These are phyloP conservation scores for Trichophaea hybrida DNA, from an alignment of 2,329 filamentous ascomycete species.

Conservation along the genomic window DNA sequence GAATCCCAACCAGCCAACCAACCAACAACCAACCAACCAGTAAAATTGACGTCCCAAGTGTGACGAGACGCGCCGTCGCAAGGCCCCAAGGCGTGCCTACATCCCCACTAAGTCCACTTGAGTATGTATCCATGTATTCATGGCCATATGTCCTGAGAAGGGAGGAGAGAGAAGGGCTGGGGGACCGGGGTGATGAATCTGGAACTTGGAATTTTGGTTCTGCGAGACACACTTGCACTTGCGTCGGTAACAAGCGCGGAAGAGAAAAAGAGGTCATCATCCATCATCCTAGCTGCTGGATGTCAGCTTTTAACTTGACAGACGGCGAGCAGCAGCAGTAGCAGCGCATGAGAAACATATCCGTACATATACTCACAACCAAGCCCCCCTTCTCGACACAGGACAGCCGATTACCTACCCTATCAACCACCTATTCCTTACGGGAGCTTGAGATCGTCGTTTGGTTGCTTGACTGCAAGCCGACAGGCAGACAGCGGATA, in stretches of 20 bases:
- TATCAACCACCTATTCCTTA: background rate
- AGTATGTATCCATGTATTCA: background rate
- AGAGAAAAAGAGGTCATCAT: slow-evolving; percentile 2
- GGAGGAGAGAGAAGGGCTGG: background rate
- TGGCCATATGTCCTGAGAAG: background rate
- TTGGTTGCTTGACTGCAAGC: background rate
- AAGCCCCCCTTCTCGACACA: background rate
- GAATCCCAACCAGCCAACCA: background rate
- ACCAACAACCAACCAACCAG: background rate
- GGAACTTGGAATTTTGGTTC: background rate
- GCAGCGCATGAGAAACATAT: slow-evolving; percentile 2
- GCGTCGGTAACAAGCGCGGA: background rate
- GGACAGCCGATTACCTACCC: background rate
- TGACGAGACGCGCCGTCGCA: background rate
- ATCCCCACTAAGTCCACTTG: background rate
- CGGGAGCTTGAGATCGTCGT: background rate
- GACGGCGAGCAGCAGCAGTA: slow-evolving; percentile 3
- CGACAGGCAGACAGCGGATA: background rate
- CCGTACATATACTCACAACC: slow-evolving; percentile 1
- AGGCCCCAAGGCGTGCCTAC: background rate
- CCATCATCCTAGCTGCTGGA: background rate
- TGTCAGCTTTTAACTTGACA: slow-evolving; percentile 2
- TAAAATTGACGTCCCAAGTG: background rate
- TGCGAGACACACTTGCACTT: background rate
- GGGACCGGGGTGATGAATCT: background rate